Percentiles rank a stretch among this genome's conserved stretches.
These are phyloP conservation scores for Aphanoascus verrucosus DNA, from an alignment of 2,329 filamentous ascomycete genomes.

Conservation along the genomic window DNA sequence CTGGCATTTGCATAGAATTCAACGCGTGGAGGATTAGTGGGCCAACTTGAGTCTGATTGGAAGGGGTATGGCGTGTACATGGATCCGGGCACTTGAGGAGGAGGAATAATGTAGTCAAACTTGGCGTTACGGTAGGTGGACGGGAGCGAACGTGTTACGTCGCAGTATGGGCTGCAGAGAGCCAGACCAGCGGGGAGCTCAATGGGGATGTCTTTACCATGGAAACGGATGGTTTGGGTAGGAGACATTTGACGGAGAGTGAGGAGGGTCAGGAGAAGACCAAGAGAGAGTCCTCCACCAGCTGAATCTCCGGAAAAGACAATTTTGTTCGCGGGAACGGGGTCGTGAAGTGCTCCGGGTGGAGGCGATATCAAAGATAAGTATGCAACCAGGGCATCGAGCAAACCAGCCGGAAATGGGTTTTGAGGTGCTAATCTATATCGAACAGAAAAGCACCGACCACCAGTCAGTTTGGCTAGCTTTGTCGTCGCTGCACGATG, in stretches of 20 bases:
- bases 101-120: conserved; percentile 33
- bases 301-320: conserved; percentile 39
- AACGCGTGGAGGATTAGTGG: conserved; percentile 32
- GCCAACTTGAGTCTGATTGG: conserved; percentile 32
- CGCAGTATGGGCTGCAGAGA: conserved; percentile 34
- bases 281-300: conserved; percentile 35
- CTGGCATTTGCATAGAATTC: conserved; percentile 34
- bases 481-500: conserved; percentile 30
- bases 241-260: conserved; percentile 28
- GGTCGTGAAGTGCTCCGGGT: conserved; percentile 32
- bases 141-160: conserved; percentile 35
- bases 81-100: conserved; percentile 19
- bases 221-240: conserved; percentile 27
- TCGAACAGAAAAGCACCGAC: conserved; percentile 35
- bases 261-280: conserved; percentile 34
- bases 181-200: conserved; percentile 34
- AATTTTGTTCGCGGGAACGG: conserved; percentile 36
- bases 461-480: conserved; percentile 34
- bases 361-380: conserved; percentile 38
- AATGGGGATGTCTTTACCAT: conserved; percentile 31
- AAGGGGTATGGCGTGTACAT: conserved; percentile 22
- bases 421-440: conserved; percentile 40
- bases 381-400: conserved; percentile 40
- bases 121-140: conserved; percentile 29
- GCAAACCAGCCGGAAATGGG: conserved; percentile 38